These are phyloP conservation scores for Dryas alaskensis DNA, from an alignment of 306 rosid species.

Conservation along the genomic window DNA sequence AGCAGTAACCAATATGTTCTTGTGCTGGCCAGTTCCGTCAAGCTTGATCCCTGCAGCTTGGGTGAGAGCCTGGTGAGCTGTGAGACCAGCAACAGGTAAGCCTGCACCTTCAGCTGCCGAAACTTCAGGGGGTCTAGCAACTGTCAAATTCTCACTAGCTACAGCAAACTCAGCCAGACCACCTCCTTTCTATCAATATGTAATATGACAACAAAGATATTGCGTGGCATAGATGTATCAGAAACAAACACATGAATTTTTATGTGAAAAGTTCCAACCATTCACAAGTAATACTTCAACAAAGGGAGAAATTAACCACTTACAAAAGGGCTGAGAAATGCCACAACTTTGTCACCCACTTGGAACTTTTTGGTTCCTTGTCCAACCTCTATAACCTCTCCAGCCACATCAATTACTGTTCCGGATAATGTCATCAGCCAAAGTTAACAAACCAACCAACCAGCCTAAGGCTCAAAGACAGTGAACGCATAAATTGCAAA, in stretches of 20 bases:
- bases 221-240: neutral
- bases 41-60: constrained; percentile 46
- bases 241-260: neutral
- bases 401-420: constrained; percentile 66
- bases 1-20: constrained; percentile 67
- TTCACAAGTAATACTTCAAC: neutral
- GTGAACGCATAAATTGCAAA: neutral
- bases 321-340: constrained; percentile 33
- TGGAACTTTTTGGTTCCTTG: constrained; percentile 44
- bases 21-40: constrained; percentile 38
- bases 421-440: constrained; percentile 13
- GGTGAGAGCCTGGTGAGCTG: constrained; percentile 61
- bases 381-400: constrained; percentile 61
- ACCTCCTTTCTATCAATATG: constrained; percentile 52
- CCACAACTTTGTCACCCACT: constrained; percentile 66
- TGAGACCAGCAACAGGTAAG: constrained; percentile 54
- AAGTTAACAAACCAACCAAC: neutral
- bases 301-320: constrained; percentile 14
- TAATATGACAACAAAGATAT: neutral
- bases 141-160: constrained; percentile 13
- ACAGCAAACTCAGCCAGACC: constrained; percentile 60
- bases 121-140: constrained; percentile 42
- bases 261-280: neutral
- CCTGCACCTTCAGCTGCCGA: constrained; percentile 50
- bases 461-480: neutral